Base-by-base conservation (phyloP, 1,284 basidiomycete genomes). In the Leccinum fallax region DNA sequence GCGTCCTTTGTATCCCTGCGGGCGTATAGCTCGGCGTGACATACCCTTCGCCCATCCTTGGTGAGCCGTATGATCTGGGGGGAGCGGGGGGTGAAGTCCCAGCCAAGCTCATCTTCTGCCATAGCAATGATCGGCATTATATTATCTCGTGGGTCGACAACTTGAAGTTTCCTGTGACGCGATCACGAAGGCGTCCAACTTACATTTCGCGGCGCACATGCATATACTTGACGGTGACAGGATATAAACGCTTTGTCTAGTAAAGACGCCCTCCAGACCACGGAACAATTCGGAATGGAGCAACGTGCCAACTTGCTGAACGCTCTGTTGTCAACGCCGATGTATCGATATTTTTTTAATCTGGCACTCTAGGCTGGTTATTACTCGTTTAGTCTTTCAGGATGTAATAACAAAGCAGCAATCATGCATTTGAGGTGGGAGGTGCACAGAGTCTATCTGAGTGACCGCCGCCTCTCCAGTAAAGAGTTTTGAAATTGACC, bases 101-200 rank as follows among this genome's bases (percentile, higher is more conserved):
- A 40, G 9, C 5, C 16, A 40, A 40, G 43, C 43, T 46, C 5
- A 46, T 46, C 43, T 46, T 32, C 32, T 16, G 16, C n/a, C 4
- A 19, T 26, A 73, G 73, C 67, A 13, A 53, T 60, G 55, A 21
- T 65, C 15, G 74, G 74, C 13, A 61, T 69, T 30, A 21, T 71
- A 34, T 34, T 32, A 28, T 71, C 43, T 65, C 75, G 34, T 68
- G 66, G 63, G 43, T 70, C 8, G 76, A 77, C 71, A 76, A 61
- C 32, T 34, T 34, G 32, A 34, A 34, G 63, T 59, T 63, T 34
- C 72, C 72, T 0, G 68, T 75, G 61, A 65, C 48, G 11, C 65
- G 24, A 53, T 66, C 19, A 76, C 72, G 21, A 76, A 75, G 58
- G 73, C 74, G 2, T 61, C 74, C 2, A 75, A 72, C 53, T 75